Percentiles rank a stretch among this genome's conserved stretches.
These are phyloP conservation scores for Calendula officinalis DNA, from an alignment of 129 eudicot genomes.

Conservation along the genomic window DNA sequence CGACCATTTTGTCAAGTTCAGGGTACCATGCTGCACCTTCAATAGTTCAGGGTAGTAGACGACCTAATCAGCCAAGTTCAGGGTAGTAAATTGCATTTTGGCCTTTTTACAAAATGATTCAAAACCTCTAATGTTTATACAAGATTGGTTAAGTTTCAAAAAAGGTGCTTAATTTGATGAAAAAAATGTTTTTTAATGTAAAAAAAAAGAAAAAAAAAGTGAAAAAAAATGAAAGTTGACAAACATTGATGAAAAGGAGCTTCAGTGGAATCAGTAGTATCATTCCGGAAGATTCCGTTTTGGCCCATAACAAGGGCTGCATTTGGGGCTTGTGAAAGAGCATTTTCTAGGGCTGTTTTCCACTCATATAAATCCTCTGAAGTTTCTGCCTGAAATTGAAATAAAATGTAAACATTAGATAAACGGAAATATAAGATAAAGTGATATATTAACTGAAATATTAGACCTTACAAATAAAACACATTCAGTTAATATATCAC, in stretches of 20 bases:
- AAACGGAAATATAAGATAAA: background rate
- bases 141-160: conserved; percentile 4
- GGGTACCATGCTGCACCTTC: no score
- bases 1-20: no score
- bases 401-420: background rate
- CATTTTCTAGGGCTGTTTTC: conserved; percentile 78
- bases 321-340: conserved; percentile 76
- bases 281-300: conserved; percentile 88
- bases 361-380: conserved; percentile 79
- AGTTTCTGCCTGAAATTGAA: conserved; percentile 76
- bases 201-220: background rate
- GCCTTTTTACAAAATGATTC: conserved; percentile 6
- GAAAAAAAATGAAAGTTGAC: conserved; percentile 24
- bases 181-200: background rate
- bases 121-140: conserved; percentile 3
- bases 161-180: background rate
- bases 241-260: conserved; percentile 82
- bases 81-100: no score
- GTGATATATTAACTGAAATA: conserved; percentile 7
- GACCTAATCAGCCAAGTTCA: no score
- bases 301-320: conserved; percentile 99
- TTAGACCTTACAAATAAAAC: background rate
- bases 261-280: conserved; percentile 62
- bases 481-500: background rate
- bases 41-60: no score